phyloP scores from a whole-genome alignment of 768 basidiomycete genomes.

The Rhizopogon roseolus region DNA sequence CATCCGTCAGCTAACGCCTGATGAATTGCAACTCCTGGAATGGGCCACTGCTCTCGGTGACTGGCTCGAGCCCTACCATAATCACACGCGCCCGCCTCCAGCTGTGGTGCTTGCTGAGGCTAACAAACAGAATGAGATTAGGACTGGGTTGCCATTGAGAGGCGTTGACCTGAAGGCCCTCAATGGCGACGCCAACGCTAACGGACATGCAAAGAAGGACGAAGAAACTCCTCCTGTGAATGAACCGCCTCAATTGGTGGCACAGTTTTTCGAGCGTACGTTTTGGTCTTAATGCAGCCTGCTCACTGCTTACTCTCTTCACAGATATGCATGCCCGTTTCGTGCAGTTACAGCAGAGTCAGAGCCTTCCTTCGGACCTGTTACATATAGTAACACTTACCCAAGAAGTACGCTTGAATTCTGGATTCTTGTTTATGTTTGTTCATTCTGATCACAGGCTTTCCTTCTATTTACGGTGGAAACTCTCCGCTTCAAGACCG shows the following conservation, averaged over 20 bases:
- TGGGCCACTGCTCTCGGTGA: conserved; percentile 60
- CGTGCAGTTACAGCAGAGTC: conserved; percentile 32
- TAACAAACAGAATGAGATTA: conserved; percentile 65
- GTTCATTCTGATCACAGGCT: conserved; percentile 39
- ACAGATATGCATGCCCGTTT: conserved; percentile 57
- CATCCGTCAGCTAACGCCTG: conserved; percentile 53
- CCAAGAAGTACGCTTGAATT: conserved; percentile 54
- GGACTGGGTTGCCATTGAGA: conserved; percentile 64
- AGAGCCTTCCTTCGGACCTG: conserved; percentile 44
- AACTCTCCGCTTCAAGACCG: conserved; percentile 67
- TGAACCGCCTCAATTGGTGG: conserved; percentile 52
- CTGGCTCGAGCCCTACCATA: conserved; percentile 77
- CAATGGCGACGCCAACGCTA: conserved; percentile 30
- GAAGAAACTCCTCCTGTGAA: conserved; percentile 65
- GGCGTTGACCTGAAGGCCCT: conserved; percentile 45
- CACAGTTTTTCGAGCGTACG: conserved; percentile 60
- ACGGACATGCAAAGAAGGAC: conserved; percentile 58
- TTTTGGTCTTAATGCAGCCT: neutral
- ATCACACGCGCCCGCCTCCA: conserved; percentile 67
- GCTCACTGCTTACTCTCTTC: neutral
- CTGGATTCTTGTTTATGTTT: neutral
- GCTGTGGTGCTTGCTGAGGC: conserved; percentile 70
- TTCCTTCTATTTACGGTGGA: conserved; percentile 68
- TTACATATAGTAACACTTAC: conserved; percentile 70
- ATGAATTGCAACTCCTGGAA: conserved; percentile 54